A percentile compares a stretch with the other conserved stretches of the same genome.
Evolutionary conservation across 1,284 basidiomycete genomes (phyloP).

Genomic region (Ceratorhiza oryzae-sativae): DNA sequence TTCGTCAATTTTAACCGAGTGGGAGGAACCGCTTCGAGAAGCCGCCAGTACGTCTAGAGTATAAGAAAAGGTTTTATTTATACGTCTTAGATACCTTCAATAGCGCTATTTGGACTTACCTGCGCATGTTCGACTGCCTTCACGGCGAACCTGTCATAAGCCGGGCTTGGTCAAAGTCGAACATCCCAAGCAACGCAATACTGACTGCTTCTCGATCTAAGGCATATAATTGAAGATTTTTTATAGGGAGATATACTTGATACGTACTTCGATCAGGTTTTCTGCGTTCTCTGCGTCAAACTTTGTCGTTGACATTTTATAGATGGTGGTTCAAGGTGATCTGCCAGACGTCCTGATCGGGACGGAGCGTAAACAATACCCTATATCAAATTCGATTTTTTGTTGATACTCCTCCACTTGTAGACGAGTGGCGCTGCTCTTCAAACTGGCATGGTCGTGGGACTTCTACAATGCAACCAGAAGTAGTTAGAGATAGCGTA

Average conservation of each 20-base stretch:
- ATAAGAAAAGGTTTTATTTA: constrained; percentile 5
- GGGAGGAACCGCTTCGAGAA: constrained; percentile 84
- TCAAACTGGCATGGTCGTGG: constrained; percentile 25
- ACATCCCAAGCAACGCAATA: constrained; percentile 45
- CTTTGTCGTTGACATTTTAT: constrained; percentile 53
- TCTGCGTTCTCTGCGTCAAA: constrained; percentile 89
- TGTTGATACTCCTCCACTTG: constrained; percentile 8
- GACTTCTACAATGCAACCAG: constrained; percentile 2
- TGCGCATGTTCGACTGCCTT: constrained; percentile 96
- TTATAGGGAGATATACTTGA: neutral
- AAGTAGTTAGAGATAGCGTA: neutral
- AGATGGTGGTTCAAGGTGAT: constrained; percentile 9
- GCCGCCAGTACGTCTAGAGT: constrained; percentile 90
- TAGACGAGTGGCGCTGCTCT: constrained; percentile 12
- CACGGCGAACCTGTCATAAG: constrained; percentile 79
- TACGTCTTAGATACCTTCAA: neutral
- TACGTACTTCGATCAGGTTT: constrained; percentile 81
- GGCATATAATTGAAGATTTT: constrained; percentile 38
- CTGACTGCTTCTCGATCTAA: constrained; percentile 97
- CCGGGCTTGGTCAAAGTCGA: neutral
- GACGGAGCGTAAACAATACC: constrained; percentile 12
- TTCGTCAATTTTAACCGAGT: constrained; percentile 80
- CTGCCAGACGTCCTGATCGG: neutral
- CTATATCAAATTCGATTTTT: constrained; percentile 29
- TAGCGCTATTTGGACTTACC: constrained; percentile 55